A percentile compares a stretch with the other conserved stretches of the same genome.
These are phyloP conservation scores for Nitzschia palea DNA, from an alignment of 108 stramenopile genomes.

Conservation along the genomic window DNA sequence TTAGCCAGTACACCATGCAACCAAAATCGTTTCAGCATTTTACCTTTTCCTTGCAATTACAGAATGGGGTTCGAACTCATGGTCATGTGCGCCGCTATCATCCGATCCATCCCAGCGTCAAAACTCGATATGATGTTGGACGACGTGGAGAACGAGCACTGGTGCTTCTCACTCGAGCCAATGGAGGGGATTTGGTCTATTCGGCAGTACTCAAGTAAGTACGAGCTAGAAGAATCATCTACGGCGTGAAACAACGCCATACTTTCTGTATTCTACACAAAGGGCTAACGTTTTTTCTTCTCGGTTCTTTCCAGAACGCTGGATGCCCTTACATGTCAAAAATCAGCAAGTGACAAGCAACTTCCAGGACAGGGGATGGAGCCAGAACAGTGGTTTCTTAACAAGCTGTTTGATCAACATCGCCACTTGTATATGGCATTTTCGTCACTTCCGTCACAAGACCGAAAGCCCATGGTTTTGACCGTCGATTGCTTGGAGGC, in stretches of 20 bases:
- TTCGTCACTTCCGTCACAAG: constrained; percentile 25
- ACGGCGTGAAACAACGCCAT: no score
- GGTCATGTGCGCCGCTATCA: constrained; percentile 80
- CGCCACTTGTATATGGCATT: constrained; percentile 34
- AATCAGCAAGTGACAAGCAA: constrained; percentile 20
- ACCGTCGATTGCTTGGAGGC: constrained; percentile 42
- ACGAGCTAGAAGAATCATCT: background rate
- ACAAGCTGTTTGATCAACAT: constrained; percentile 41
- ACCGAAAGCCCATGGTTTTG: constrained; percentile 40
- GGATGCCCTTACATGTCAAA: constrained; percentile 41
- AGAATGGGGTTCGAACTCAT: constrained; percentile 61
- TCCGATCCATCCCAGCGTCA: constrained; percentile 49
- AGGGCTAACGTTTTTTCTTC: background rate
- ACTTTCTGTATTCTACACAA: background rate
- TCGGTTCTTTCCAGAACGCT: constrained; percentile 36
- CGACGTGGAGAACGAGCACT: constrained; percentile 77
- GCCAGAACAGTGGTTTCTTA: constrained; percentile 43
- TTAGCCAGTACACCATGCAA: constrained; percentile 70
- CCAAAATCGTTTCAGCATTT: constrained; percentile 60
- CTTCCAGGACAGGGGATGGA: constrained; percentile 25
- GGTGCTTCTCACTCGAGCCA: constrained; percentile 71
- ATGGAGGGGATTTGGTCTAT: constrained; percentile 76
- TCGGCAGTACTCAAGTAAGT: constrained; percentile 71
- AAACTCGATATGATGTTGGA: constrained; percentile 73
- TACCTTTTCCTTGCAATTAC: constrained; percentile 70